phyloP scores from a whole-genome alignment of 1,284 basidiomycete species.

The Inonotus hispidus region DNA sequence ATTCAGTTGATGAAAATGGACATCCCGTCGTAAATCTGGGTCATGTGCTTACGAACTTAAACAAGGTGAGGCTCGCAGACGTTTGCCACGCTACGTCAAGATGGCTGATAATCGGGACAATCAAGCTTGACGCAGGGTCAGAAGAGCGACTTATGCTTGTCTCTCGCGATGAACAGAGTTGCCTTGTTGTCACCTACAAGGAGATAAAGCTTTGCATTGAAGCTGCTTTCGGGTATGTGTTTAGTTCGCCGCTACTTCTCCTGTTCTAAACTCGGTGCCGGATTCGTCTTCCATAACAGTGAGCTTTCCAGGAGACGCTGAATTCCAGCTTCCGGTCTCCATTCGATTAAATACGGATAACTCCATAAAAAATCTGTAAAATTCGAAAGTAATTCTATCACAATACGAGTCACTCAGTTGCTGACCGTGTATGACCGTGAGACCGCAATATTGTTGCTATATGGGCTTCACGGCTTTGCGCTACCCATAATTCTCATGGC shows the following conservation, averaged over 20 bases:
- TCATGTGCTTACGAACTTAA: constrained; percentile 87
- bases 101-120: neutral
- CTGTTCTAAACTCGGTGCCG: neutral
- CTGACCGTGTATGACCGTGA: neutral
- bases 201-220: constrained; percentile 88
- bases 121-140: constrained; percentile 85
- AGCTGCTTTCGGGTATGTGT: constrained; percentile 59
- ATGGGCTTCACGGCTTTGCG: constrained; percentile 1
- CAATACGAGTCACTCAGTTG: neutral
- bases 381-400: neutral
- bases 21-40: constrained; percentile 87
- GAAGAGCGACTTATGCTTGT: constrained; percentile 96
- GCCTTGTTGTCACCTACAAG: constrained; percentile 92
- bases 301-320: constrained; percentile 21
- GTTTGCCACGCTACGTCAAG: neutral
- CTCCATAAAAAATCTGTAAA: neutral
- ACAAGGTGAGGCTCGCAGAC: constrained; percentile 56
- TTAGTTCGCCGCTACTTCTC: neutral
- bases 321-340: neutral
- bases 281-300: constrained; percentile 3
- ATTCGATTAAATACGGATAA: too few relatives aligned
- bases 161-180: constrained; percentile 92
- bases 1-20: constrained; percentile 89
- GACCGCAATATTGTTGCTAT: neutral
- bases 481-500: neutral